Evolutionary conservation across 208 protist species (phyloP).

Genomic region (Leishmania major): DNA sequence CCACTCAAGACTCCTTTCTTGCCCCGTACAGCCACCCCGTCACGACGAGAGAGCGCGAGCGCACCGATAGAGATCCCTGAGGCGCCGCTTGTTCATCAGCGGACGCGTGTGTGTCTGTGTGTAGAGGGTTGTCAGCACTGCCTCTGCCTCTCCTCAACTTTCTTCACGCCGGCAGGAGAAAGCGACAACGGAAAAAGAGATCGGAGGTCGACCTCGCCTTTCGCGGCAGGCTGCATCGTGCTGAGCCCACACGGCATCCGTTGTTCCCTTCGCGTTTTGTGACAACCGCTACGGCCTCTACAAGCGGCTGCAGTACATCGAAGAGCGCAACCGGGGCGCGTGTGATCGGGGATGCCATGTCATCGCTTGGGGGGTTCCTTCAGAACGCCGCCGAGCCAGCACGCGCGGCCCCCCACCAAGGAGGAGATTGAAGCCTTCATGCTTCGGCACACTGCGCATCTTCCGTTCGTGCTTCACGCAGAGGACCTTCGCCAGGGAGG

Average conservation of each 20-base stretch:
- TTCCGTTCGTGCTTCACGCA: slow-evolving; percentile 18
- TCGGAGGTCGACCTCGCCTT: no score
- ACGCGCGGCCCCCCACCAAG: slow-evolving; percentile 7
- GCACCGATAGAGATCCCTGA: neutral
- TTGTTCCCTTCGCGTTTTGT: neutral
- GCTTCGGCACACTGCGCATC: slow-evolving; percentile 39
- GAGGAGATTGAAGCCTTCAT: slow-evolving; percentile 51
- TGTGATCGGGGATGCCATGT: neutral
- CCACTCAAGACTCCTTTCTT: neutral
- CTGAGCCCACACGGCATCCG: neutral
- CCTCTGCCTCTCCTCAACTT: neutral
- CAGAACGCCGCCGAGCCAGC: neutral
- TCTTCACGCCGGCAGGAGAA: neutral
- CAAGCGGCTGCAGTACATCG: neutral
- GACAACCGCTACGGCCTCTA: neutral
- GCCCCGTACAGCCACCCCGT: neutral
- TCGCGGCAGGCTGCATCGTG: neutral
- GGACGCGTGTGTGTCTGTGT: neutral
- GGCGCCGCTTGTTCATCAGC: neutral
- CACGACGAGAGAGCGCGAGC: neutral
- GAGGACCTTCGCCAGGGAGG: neutral
- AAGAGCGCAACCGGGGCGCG: neutral
- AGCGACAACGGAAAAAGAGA: neutral
- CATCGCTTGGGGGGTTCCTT: neutral
- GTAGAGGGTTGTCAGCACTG: neutral